Evolutionary conservation across 2,329 filamentous ascomycete genomes (phyloP), one percentile per base, ranked within the genome.

Genomic region (Calonectria montana): DNA sequence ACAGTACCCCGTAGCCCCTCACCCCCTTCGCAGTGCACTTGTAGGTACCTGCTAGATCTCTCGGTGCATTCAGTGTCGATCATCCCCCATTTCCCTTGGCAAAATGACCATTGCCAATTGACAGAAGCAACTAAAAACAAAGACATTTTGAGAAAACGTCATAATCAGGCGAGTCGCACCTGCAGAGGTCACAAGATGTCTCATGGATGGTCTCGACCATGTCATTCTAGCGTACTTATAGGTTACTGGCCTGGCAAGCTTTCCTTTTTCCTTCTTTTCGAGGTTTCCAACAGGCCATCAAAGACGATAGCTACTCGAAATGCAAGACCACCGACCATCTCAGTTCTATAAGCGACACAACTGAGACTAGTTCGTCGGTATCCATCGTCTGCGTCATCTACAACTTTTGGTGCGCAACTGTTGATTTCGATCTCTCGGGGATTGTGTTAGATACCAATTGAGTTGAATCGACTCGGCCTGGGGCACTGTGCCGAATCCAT

Each of bases 141-240:
- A 57, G 53, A 39, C 53, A 43, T 41, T n/a, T 50, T 12, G 21
- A 16, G 21, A 48, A 61, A 50, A 66, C 68, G 53, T 62, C 68
- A 66, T 62, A 55, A 55, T 66, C 47, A 57, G 37, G 21, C 39
- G 47, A 47, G 53, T 48, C 25, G 47, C 37, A 63, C 68, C 15
- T 10, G 27, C 15, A 16, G 31, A n/a, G 37, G 23, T 63, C 47
- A 55, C 37, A 66, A 63, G 45, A 55, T 53, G 47, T 55, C 27
- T 53, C 39, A 35, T 67, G 55, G 39, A 39, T 21, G 15, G 48
- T 47, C 27, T 69, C 59, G 39, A 31, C 47, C 25, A 25, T 47
- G 37, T 63, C 55, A 67, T 55, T 53, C 35, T 39, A 67, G 45
- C 27, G 50, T 25, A 35, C 25, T 41, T n/a, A 55, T 70, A 45